Evolutionary conservation across 2,329 filamentous ascomycete genomes (phyloP).

Genomic region (Arthroderma sp.): DNA sequence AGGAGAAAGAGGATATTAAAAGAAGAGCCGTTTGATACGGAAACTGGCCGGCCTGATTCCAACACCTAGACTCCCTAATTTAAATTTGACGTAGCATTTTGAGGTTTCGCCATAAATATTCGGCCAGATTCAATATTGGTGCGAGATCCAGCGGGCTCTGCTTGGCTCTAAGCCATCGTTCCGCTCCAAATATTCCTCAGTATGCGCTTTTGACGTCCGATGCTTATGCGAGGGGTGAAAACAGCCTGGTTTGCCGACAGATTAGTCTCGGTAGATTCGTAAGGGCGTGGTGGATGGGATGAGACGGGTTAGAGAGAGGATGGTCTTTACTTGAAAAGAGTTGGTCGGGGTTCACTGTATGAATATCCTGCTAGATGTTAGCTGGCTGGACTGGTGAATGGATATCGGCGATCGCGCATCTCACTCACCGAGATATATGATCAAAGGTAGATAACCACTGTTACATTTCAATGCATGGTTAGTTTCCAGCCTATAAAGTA

Average conservation of each 20-base stretch:
- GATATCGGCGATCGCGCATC: background rate
- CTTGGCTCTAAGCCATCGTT: no score
- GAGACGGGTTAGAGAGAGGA: no score
- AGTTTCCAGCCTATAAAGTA: constrained; percentile 21
- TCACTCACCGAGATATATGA: constrained; percentile 79
- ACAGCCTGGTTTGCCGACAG: constrained; percentile 20
- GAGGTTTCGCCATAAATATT: no score
- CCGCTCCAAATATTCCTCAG: no score
- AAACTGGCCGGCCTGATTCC: no score
- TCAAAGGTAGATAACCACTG: constrained; percentile 90
- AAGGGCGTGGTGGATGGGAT: constrained; percentile 3
- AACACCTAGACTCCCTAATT: no score
- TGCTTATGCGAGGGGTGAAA: constrained; percentile 31
- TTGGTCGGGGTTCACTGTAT: constrained; percentile 79
- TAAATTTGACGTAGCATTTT: no score
- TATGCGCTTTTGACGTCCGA: background rate
- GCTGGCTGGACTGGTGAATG: background rate
- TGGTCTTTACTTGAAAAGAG: constrained; percentile 50
- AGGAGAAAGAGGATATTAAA: no score
- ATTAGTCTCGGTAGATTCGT: background rate
- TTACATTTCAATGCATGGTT: constrained; percentile 6
- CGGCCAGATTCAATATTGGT: no score
- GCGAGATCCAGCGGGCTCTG: no score
- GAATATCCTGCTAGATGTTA: constrained; percentile 58
- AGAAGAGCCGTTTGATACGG: no score